Percentiles rank a stretch among this genome's conserved stretches.
phyloP scores from a whole-genome alignment of 805 yeast species.

The Cyberlindnera subsufficiens region DNA sequence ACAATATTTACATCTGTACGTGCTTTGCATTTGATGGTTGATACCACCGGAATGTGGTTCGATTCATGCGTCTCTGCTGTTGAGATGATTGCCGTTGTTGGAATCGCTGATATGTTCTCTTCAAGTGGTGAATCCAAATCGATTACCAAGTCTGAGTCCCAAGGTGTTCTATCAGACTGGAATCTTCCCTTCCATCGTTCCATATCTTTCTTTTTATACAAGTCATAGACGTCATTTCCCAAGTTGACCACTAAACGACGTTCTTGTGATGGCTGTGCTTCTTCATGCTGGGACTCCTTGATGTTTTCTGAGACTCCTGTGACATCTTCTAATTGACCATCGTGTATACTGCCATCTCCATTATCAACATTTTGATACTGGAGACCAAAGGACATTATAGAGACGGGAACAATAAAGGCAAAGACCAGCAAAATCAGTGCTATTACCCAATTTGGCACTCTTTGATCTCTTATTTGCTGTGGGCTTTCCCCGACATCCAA shows the following conservation, averaged over 20 bases:
- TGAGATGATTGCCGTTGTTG: not conserved
- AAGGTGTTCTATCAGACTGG: not conserved
- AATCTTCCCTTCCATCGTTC: constrained; percentile 8
- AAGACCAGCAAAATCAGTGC: not conserved
- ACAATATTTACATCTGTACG: constrained; percentile 19
- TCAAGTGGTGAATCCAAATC: constrained; percentile 1
- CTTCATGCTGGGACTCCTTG: not conserved
- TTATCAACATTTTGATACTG: too few relatives aligned
- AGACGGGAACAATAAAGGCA: not conserved
- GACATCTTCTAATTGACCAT: too few relatives aligned
- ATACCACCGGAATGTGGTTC: not conserved
- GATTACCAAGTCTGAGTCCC: not conserved
- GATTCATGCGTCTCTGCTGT: not conserved
- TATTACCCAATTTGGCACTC: not conserved
- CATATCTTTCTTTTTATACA: constrained; percentile 4
- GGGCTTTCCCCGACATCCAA: not conserved
- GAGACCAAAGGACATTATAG: too few relatives aligned
- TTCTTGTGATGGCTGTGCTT: not conserved
- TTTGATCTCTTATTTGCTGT: not conserved
- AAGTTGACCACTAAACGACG: not conserved
- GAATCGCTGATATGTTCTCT: not conserved
- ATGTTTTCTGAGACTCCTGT: too few relatives aligned
- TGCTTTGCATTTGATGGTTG: constrained; percentile 9
- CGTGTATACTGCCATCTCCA: too few relatives aligned
- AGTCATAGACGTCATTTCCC: constrained; percentile 5